These are phyloP conservation scores for Lobosporangium transversale DNA, from an alignment of 192 early-diverging fungal genomes.

Conservation along the genomic window DNA sequence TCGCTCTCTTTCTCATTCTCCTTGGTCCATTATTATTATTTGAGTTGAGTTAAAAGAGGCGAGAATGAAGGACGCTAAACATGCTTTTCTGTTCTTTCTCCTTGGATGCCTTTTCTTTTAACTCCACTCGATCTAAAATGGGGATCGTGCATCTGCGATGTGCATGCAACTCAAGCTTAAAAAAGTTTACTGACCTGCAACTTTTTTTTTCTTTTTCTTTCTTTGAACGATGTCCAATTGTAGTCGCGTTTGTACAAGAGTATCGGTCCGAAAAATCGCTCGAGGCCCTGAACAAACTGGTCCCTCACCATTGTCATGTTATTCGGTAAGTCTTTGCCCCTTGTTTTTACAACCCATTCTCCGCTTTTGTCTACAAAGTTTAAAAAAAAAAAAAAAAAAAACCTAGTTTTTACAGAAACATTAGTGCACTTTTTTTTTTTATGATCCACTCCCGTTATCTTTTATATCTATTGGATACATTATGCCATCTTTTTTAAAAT, in stretches of 20 bases:
- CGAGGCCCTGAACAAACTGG: conserved; percentile 84
- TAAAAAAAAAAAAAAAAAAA: too few species aligned
- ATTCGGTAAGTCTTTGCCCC: conserved; percentile 64
- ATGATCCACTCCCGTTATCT: too few species aligned
- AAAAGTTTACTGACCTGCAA: neutral
- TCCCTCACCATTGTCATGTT: conserved; percentile 89
- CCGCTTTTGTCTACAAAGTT: too few species aligned
- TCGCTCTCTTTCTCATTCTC: conserved; percentile 8
- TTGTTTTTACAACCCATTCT: too few species aligned
- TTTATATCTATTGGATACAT: too few species aligned
- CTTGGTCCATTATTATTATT: neutral
- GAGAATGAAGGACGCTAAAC: too few species aligned
- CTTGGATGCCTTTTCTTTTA: neutral
- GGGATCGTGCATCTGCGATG: neutral
- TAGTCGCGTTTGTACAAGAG: conserved; percentile 90
- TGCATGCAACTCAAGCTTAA: neutral
- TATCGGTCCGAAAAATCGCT: conserved; percentile 87
- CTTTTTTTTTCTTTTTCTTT: neutral
- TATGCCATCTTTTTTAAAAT: too few species aligned
- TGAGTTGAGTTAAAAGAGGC: too few species aligned
- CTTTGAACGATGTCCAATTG: neutral
- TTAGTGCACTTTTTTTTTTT: too few species aligned
- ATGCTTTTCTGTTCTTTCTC: neutral
- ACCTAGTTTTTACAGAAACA: too few species aligned
- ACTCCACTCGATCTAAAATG: conserved; percentile 8